These are phyloP conservation scores for Saccharomycopsis guyanensis DNA, from an alignment of 805 yeast species.

Conservation along the genomic window DNA sequence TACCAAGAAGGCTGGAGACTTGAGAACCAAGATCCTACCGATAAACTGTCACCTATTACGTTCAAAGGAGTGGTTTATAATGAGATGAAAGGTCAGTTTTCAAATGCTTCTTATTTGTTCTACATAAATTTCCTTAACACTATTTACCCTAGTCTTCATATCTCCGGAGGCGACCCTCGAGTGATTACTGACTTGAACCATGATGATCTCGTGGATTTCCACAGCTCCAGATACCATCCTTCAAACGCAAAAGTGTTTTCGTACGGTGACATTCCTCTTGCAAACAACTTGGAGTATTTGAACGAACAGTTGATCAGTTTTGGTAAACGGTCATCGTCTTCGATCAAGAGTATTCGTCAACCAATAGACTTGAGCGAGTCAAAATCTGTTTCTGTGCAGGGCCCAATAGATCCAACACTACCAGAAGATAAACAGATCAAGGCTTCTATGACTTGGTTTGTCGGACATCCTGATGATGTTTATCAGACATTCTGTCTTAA, in stretches of 20 bases:
- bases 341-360: slow-evolving; percentile 25
- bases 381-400: slow-evolving; percentile 37
- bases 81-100: slow-evolving; percentile 97
- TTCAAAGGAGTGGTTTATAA: slow-evolving; percentile 96
- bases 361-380: slow-evolving; percentile 41
- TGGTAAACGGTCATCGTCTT: slow-evolving; percentile 40
- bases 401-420: slow-evolving; percentile 78
- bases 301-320: slow-evolving; percentile 42
- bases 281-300: slow-evolving; percentile 49
- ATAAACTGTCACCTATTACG: slow-evolving; percentile 49
- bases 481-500: slow-evolving; percentile 69
- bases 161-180: slow-evolving; percentile 92
- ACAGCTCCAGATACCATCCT: slow-evolving; percentile 73
- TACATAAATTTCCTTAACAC: slow-evolving; percentile 80
- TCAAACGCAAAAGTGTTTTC: slow-evolving; percentile 82
- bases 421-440: slow-evolving; percentile 65
- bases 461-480: slow-evolving; percentile 63
- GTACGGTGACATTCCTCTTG: slow-evolving; percentile 71
- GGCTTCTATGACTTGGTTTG: slow-evolving; percentile 81
- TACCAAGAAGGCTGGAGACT: slow-evolving; percentile 97
- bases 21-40: slow-evolving; percentile 58
- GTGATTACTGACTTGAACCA: slow-evolving; percentile 67
- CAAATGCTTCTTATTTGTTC: slow-evolving; percentile 77
- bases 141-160: slow-evolving; percentile 75
- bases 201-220: slow-evolving; percentile 73